phyloP scores from a whole-genome alignment of 306 rosid species.

The Vigna unguiculata region DNA sequence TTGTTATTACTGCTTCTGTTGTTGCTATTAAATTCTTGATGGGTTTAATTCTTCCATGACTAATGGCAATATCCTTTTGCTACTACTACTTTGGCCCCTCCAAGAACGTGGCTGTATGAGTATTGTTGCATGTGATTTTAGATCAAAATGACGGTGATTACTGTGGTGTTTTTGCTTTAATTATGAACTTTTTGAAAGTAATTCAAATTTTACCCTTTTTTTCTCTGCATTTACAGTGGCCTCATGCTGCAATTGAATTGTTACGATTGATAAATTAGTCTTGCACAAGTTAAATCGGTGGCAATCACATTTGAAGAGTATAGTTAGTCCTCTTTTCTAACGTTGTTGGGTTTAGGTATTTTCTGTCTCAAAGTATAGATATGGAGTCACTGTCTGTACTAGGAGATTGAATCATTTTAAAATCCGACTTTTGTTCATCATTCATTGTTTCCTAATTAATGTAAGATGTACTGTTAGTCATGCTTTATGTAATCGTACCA shows the following conservation, averaged over 20 bases:
- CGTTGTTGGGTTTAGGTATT: background rate
- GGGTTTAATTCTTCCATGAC: constrained; percentile 18
- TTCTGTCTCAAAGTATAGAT: background rate
- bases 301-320: background rate
- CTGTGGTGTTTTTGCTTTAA: background rate
- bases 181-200: constrained; percentile 8
- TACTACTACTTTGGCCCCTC: constrained; percentile 6
- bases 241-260: background rate
- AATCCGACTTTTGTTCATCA: background rate
- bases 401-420: background rate
- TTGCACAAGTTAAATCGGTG: background rate
- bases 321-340: background rate
- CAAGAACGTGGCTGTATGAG: constrained; percentile 2
- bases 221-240: background rate
- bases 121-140: background rate
- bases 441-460: constrained; percentile 9
- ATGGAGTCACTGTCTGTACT: background rate
- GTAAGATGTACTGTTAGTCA: background rate
- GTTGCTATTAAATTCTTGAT: background rate
- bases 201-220: background rate
- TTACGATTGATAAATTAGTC: background rate
- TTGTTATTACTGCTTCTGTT: background rate
- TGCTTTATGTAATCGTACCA: background rate
- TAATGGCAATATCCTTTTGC: background rate
- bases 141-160: background rate